Evolutionary conservation across 176 grass and related monocot genomes (phyloP).

Genomic region (Rhynchospora tenuis): DNA sequence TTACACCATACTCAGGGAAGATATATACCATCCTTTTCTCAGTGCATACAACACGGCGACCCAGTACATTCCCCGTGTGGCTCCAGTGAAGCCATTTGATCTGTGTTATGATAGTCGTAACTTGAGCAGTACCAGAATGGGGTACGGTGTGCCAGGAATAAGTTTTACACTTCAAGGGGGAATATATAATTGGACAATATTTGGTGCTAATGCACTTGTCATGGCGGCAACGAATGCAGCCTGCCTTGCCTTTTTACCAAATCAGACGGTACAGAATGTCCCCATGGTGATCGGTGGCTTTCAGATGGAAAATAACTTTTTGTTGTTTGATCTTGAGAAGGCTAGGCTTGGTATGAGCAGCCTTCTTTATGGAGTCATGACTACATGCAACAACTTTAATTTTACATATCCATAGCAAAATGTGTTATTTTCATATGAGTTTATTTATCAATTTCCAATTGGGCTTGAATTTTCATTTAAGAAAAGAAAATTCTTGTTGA

Average conservation of each 20-base stretch:
- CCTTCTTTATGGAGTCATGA: conserved; percentile 14
- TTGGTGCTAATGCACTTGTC: conserved; percentile 42
- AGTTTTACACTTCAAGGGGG: conserved; percentile 32
- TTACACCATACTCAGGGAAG: conserved; percentile 31
- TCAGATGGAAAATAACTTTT: conserved; percentile 63
- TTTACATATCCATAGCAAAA: conserved; percentile 24
- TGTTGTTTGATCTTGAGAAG: conserved; percentile 46
- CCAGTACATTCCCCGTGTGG: neutral
- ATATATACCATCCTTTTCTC: conserved; percentile 38
- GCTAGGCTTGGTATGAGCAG: conserved; percentile 24
- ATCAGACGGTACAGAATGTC: conserved; percentile 7
- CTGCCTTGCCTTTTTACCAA: conserved; percentile 37
- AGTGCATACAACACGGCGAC: conserved; percentile 24
- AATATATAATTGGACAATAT: conserved; percentile 38
- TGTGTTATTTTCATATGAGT: neutral
- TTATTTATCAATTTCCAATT: no score
- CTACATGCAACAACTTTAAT: conserved; percentile 46
- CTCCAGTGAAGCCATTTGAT: conserved; percentile 30
- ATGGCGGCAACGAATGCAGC: conserved; percentile 23
- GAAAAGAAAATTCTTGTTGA: no score
- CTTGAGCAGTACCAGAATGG: conserved; percentile 29
- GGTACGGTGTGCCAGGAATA: conserved; percentile 41
- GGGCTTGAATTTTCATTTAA: no score
- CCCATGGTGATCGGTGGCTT: conserved; percentile 43
- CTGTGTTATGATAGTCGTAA: conserved; percentile 38